A percentile compares a stretch with the other conserved stretches of the same genome.
These are phyloP conservation scores for Silybum marianum DNA, from an alignment of 129 eudicot species.

Conservation along the genomic window DNA sequence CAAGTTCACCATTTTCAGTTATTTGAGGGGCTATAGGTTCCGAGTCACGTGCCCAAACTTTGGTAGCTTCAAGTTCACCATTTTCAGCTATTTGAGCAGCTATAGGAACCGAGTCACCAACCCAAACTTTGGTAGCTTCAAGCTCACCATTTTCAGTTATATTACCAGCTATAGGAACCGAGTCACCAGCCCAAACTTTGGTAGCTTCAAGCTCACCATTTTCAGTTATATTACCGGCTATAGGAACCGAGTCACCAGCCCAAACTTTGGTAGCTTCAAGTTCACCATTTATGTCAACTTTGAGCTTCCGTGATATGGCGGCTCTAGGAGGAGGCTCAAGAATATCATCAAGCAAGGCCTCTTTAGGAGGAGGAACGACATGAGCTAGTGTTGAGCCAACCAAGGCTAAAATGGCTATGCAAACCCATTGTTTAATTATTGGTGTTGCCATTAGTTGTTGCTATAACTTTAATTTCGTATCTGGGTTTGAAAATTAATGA, in stretches of 20 bases:
- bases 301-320: constrained; percentile 10
- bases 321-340: not conserved
- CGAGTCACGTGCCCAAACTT: not conserved
- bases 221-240: not conserved
- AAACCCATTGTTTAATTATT: constrained; percentile 24
- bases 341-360: not conserved
- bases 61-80: not conserved
- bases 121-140: not conserved
- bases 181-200: not conserved
- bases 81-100: not conserved
- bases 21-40: not conserved
- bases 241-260: not conserved
- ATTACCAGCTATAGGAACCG: not conserved
- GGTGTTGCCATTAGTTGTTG: constrained; percentile 21
- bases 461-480: not conserved
- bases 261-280: not conserved
- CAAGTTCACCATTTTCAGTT: not conserved
- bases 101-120: no score
- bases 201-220: not conserved
- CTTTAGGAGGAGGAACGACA: not conserved
- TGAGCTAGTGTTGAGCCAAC: constrained; percentile 16
- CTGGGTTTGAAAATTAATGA: not conserved
- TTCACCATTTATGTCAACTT: not conserved
- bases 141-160: not conserved
- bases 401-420: constrained; percentile 29